These are phyloP conservation scores for Aspergillus panamensis DNA, from an alignment of 495 filamentous ascomycete genomes.

Conservation along the genomic window DNA sequence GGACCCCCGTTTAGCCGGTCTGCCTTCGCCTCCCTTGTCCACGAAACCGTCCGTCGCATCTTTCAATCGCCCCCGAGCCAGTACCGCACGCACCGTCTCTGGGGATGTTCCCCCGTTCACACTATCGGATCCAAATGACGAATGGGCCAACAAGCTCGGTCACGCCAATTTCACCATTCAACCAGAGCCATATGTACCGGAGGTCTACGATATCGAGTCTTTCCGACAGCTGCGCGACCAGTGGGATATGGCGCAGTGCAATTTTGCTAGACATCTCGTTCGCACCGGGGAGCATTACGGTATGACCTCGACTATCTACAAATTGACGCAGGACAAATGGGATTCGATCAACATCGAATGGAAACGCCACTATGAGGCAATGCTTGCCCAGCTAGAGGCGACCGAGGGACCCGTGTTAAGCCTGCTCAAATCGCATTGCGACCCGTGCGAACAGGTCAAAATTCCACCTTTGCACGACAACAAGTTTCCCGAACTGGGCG, in stretches of 20 bases:
- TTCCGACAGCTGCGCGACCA: conserved; percentile 67
- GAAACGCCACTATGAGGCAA: conserved; percentile 60
- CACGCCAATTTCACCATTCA: conserved; percentile 91
- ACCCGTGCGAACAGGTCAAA: conserved; percentile 47
- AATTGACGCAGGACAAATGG: conserved; percentile 82
- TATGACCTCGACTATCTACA: conserved; percentile 75
- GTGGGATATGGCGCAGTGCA: conserved; percentile 76
- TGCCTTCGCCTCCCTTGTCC: conserved; percentile 75
- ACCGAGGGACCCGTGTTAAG: conserved; percentile 33
- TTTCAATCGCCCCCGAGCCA: conserved; percentile 53
- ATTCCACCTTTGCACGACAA: conserved; percentile 63
- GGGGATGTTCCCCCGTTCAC: conserved; percentile 57
- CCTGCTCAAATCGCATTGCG: conserved; percentile 44
- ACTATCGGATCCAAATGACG: conserved; percentile 63
- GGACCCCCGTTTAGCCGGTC: conserved; percentile 45
- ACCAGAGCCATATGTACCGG: conserved; percentile 74
- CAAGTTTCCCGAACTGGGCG: conserved; percentile 84
- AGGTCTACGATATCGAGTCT: conserved; percentile 52
- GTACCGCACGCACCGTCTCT: conserved; percentile 47
- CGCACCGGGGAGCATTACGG: conserved; percentile 87
- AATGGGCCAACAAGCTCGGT: conserved; percentile 78
- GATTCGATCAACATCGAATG: conserved; percentile 67
- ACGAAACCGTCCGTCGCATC: conserved; percentile 75
- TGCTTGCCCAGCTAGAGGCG: conserved; percentile 45
- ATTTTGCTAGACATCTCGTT: conserved; percentile 79